A percentile compares a stretch with the other conserved stretches of the same genome.
Evolutionary conservation across 768 basidiomycete genomes (phyloP).

Genomic region (Pulveroboletus ravenelii): DNA sequence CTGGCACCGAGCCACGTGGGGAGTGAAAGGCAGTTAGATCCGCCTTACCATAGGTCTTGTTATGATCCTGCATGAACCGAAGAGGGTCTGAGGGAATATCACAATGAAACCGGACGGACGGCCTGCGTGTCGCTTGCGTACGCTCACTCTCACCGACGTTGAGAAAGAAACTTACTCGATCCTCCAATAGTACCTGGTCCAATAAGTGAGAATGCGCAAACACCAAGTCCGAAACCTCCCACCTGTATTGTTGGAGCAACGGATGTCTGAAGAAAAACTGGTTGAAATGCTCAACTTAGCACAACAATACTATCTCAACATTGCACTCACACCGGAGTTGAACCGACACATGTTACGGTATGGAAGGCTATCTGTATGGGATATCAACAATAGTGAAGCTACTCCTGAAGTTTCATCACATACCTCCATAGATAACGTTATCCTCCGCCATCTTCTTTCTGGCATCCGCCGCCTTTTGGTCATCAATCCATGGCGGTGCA

Average conservation of each 20-base stretch:
- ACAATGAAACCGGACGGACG: conserved; percentile 51
- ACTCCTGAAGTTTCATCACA: conserved; percentile 7
- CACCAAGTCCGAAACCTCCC: neutral
- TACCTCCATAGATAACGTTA: conserved; percentile 48
- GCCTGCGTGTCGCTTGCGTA: conserved; percentile 29
- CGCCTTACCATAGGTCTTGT: conserved; percentile 47
- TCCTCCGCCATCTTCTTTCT: conserved; percentile 48
- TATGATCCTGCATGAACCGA: conserved; percentile 50
- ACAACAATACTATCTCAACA: neutral
- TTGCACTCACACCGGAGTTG: conserved; percentile 56
- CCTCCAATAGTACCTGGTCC: conserved; percentile 27
- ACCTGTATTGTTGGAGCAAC: conserved; percentile 30
- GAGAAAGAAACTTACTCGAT: conserved; percentile 21
- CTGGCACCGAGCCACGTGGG: neutral
- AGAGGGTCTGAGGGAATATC: conserved; percentile 48
- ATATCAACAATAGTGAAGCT: neutral
- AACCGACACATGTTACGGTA: conserved; percentile 78
- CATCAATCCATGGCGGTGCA: conserved; percentile 71
- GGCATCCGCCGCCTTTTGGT: conserved; percentile 48
- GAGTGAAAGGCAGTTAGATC: neutral
- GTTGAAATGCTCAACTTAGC: neutral
- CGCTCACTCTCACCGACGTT: conserved; percentile 34
- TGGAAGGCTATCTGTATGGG: conserved; percentile 12
- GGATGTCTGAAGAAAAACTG: conserved; percentile 49
- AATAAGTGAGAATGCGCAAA: neutral